Conservation (phyloP, 225 moss, liverwort and hornwort species). For the Sphagnum contortum region DNA sequence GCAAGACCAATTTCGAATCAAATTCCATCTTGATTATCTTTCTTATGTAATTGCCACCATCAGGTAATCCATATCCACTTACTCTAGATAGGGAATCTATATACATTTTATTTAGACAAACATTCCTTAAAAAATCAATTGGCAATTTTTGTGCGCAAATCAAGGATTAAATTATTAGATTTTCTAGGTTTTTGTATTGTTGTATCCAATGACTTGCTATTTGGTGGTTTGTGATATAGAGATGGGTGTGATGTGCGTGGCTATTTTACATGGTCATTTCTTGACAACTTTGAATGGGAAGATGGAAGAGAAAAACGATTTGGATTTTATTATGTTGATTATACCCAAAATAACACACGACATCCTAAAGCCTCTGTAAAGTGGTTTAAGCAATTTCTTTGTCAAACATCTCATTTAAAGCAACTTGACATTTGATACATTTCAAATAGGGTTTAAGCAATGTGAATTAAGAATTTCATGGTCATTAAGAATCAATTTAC, state of each 20-base stretch:
- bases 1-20: too few species aligned
- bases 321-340: slow-evolving; percentile 16
- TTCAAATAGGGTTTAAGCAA: too few species aligned
- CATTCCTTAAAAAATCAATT: neutral
- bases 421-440: neutral
- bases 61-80: neutral
- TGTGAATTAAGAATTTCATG: too few species aligned
- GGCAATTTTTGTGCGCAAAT: neutral
- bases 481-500: too few species aligned
- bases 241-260: slow-evolving; percentile 15
- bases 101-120: neutral
- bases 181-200: neutral
- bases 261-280: slow-evolving; percentile 22
- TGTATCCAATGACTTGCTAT: neutral
- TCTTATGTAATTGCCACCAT: too few species aligned
- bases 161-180: neutral
- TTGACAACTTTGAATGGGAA: slow-evolving; percentile 21
- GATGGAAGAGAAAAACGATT: slow-evolving; percentile 17
- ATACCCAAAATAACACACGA: slow-evolving; percentile 8
- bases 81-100: neutral
- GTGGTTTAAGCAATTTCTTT: slow-evolving; percentile 17
- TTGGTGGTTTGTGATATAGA: neutral
- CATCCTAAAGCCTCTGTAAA: slow-evolving; percentile 16
- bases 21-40: too few species aligned
- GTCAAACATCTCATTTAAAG: neutral